Evolutionary conservation across 495 filamentous ascomycete genomes (phyloP), one percentile per base, ranked within the genome.

Genomic region (Aspergillus funiculosus): DNA sequence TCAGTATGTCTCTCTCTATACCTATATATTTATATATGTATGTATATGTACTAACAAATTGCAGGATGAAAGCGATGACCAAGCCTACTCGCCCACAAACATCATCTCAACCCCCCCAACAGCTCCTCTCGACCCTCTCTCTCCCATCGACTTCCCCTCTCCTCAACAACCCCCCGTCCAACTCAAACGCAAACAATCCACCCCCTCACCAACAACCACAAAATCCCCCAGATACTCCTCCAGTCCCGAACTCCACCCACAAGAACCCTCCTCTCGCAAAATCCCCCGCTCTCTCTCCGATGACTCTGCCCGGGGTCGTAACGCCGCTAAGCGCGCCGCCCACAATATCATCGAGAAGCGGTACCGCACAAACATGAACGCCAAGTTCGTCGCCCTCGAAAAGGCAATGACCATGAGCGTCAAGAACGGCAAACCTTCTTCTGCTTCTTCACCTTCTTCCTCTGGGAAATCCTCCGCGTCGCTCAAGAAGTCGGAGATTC

Each of bases 291-390:
- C 52, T 22, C 48, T 54, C 22, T 65, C 63, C 15, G 57, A 54
- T 14, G 61, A 67, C 49, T 66, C 64, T 37, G 51, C 22, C 48
- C 64, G 29, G 25, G 57, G 48, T 27, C 68, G 68, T 40, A 71
- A 71, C 31, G 66, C 68, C 22, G 68, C 68, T 38, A 74, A 73
- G 45, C 69, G 71, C 20, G 67, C 68, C n/a, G 72, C 69, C 4
- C 72, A 76, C 58, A 76, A 76, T 54, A 65, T 72, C 53, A 74
- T 76, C 48, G 72, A 76, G 55, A 73, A 72, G 47, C 68, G 72
- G 11, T 76, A 74, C 53, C 66, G 72, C 32, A 74, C 69, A 37
- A 76, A 76, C 51, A 73, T 76, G 64, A 76, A 76, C 46, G 66
- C 70, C 55, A 76, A 76, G 44, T 73, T 76, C 50, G 60, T 68